Evolutionary conservation across 2,329 filamentous ascomycete species (phyloP).

Genomic region (Trichoderma aggressivum): DNA sequence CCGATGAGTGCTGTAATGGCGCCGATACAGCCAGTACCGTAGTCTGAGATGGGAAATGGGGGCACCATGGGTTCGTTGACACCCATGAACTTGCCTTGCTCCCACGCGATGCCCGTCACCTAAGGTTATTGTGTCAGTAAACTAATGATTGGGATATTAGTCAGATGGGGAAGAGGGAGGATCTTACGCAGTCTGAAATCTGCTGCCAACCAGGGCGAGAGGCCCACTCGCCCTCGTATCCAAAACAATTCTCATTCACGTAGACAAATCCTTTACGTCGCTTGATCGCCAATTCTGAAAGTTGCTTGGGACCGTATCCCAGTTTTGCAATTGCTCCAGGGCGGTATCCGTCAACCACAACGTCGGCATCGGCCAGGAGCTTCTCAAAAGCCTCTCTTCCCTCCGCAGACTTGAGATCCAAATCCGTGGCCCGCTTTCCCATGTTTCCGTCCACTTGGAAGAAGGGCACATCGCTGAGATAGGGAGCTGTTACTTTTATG

Average conservation of each 20-base stretch:
- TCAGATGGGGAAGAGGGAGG: neutral
- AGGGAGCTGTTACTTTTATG: constrained; percentile 65
- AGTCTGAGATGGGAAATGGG: constrained; percentile 62
- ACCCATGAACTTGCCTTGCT: constrained; percentile 61
- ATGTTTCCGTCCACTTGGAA: constrained; percentile 71
- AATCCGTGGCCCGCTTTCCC: constrained; percentile 63
- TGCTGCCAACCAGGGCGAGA: constrained; percentile 67
- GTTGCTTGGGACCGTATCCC: constrained; percentile 57
- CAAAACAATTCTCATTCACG: constrained; percentile 70
- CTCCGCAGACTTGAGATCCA: constrained; percentile 57
- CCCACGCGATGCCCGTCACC: constrained; percentile 57
- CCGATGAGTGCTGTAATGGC: constrained; percentile 64
- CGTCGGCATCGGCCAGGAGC: constrained; percentile 60
- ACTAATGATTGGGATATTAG: neutral
- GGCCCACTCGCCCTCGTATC: constrained; percentile 58
- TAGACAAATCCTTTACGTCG: constrained; percentile 63
- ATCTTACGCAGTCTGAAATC: constrained; percentile 59
- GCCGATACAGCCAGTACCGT: constrained; percentile 70
- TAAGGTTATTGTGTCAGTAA: constrained; percentile 23
- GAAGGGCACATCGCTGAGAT: constrained; percentile 67
- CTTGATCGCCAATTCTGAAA: constrained; percentile 50
- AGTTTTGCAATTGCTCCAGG: constrained; percentile 61
- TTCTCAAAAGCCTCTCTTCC: constrained; percentile 56
- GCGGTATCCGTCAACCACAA: constrained; percentile 66
- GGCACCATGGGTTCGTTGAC: constrained; percentile 62